Percentiles rank a stretch among this genome's conserved stretches.
Conservation (phyloP, 2,329 filamentous ascomycete genomes). For the Aspergillus uvarum region DNA sequence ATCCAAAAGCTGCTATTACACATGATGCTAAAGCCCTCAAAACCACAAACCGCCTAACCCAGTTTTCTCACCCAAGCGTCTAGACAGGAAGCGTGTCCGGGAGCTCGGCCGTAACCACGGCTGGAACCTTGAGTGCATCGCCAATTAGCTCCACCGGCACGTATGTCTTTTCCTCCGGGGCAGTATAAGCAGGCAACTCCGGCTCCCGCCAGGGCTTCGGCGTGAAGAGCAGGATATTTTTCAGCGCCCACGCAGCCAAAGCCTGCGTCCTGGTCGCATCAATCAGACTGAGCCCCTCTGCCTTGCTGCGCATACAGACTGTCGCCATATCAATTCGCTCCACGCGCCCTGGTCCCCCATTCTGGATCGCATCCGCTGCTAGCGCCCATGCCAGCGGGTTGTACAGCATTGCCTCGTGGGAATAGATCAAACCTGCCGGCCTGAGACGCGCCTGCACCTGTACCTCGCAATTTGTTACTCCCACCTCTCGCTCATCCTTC, state of each 20-base stretch:
- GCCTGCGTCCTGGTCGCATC: not conserved
- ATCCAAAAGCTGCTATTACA: too few species aligned
- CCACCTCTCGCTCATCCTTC: not conserved
- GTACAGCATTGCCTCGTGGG: conserved; percentile 51
- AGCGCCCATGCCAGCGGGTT: conserved; percentile 40
- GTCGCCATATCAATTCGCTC: not conserved
- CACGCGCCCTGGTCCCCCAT: not conserved
- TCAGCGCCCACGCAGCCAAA: not conserved
- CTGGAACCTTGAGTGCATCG: not conserved
- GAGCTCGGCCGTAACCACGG: not conserved
- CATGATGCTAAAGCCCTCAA: too few species aligned
- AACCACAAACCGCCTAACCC: too few species aligned
- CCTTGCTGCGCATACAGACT: not conserved
- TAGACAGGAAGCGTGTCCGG: too few species aligned
- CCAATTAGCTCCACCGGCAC: not conserved
- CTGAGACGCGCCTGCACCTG: conserved; percentile 43
- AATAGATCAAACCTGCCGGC: conserved; percentile 45
- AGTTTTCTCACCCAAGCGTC: too few species aligned
- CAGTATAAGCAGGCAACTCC: not conserved
- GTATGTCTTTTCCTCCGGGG: not conserved
- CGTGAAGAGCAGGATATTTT: not conserved
- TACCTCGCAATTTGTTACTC: conserved; percentile 49
- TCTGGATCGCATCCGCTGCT: conserved; percentile 2
- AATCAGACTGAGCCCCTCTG: not conserved
- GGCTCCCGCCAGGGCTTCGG: not conserved